Evolutionary conservation across 192 early-diverging fungal genomes (phyloP).

Genomic region (Coemansia sp.): DNA sequence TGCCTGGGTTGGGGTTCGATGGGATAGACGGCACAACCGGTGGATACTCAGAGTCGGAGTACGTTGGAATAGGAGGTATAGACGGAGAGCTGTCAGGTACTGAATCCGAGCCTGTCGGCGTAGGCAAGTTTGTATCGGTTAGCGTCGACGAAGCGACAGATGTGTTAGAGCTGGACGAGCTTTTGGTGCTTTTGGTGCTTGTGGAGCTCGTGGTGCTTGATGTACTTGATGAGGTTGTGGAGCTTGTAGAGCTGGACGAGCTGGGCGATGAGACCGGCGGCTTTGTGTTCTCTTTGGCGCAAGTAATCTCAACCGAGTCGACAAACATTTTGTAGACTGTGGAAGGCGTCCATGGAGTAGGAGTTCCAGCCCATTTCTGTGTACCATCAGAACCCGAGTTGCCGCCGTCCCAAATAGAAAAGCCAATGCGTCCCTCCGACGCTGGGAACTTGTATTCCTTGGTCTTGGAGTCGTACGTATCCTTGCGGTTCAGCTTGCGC

Average conservation of each 20-base stretch:
- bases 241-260: background rate
- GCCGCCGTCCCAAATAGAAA: constrained; percentile 72
- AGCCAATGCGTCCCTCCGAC: constrained; percentile 58
- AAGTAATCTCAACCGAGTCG: constrained; percentile 53
- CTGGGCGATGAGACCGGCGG: constrained; percentile 1
- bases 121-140: background rate
- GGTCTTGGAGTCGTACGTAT: constrained; percentile 53
- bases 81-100: background rate
- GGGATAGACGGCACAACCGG: background rate
- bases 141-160: background rate
- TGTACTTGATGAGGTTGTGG: background rate
- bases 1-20: background rate
- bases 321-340: constrained; percentile 60
- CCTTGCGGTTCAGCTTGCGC: constrained; percentile 53
- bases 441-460: constrained; percentile 55
- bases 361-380: constrained; percentile 60
- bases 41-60: background rate
- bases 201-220: no score
- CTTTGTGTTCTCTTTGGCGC: constrained; percentile 5
- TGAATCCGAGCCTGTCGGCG: background rate
- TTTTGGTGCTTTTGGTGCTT: background rate
- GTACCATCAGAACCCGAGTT: constrained; percentile 57
- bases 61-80: constrained; percentile 2
- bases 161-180: background rate
- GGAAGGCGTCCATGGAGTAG: constrained; percentile 57